Evolutionary conservation across 2,329 filamentous ascomycete species (phyloP).

Genomic region (Venturiaceae sp.): DNA sequence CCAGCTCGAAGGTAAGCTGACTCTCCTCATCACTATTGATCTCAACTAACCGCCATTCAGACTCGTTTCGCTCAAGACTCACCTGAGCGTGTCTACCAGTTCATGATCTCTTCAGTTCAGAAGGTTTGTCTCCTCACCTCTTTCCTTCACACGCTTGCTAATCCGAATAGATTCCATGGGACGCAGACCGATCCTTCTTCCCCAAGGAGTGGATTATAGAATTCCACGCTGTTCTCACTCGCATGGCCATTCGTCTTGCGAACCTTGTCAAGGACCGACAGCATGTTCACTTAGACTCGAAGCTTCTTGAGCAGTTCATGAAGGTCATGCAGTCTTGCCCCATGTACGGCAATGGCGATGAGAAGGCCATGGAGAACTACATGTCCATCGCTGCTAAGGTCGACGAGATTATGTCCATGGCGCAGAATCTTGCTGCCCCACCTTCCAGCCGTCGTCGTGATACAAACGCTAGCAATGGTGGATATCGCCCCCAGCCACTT

Average conservation of each 20-base stretch:
- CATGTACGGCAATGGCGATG: neutral
- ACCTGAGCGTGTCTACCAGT: neutral
- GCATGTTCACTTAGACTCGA: neutral
- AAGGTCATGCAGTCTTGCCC: neutral
- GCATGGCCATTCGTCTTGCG: constrained; percentile 2
- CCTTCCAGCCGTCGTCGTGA: neutral
- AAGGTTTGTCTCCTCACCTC: neutral
- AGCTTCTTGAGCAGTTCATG: neutral
- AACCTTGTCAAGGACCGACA: neutral
- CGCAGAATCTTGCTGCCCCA: neutral
- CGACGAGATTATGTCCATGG: neutral
- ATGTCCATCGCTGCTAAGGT: neutral
- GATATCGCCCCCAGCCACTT: neutral
- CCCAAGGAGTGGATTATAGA: neutral
- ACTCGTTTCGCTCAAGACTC: neutral
- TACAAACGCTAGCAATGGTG: neutral
- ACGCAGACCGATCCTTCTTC: constrained; percentile 1
- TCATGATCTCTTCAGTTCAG: neutral
- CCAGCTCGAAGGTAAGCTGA: neutral
- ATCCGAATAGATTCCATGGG: neutral
- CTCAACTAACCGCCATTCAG: neutral
- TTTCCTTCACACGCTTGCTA: neutral
- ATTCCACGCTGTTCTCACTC: neutral
- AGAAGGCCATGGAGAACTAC: neutral
- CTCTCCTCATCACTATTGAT: too few relatives aligned